Base-by-base conservation (phyloP, 2,329 filamentous ascomycete species). In the Aspergillus brunneoviolaceus region DNA sequence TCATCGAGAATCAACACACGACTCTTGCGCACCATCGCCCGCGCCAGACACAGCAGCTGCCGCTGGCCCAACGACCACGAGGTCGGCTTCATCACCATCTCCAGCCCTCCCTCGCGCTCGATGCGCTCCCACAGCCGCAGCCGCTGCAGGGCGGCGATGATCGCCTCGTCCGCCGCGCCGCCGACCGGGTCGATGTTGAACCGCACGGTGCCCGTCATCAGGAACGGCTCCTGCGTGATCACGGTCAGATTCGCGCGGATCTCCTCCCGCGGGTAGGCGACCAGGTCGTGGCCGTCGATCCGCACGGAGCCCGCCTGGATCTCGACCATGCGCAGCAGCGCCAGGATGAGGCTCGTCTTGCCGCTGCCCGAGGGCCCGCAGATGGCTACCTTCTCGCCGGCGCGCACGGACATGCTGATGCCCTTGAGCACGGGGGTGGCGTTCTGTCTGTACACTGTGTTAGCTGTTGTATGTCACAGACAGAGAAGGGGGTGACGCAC, bases 31-130 rank as follows among this genome's bases (percentile, higher is more conserved):
- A 64, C 65, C 66, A 91, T 89, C 51, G 88, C 88, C 21, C 89
- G 85, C 0, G 89, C 88, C 3, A 91, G 83, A 66, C 87, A 89
- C 27, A 91, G 81, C 0, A 91, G 85, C 73, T 91, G 89, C 4
- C 88, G 83, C 72, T 91, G 88, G 19, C 89, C 89, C 71, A 90
- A 87, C 0, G 87, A 90, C 42, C 91, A 81, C n/a, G 74, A 71
- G 2, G 79, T 77, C 0, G 75, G 66, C 4, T 71, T 71, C 62
- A 85, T 14, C 3, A 49, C 39, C 49, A 53, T 56, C 51, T 71
- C 67, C 12, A 75, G 60, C 1, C 65, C 67, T 49, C 65, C 39
- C 70, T 55, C 67, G 61, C 1, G 49, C 59, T 47, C 60, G 29
- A 71, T 61, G 23, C 66, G 62, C 25, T 64, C 49, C 66, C 67